Evolutionary conservation across 2,329 filamentous ascomycete species (phyloP).

Genomic region (Emmonsiellopsis sp.): DNA sequence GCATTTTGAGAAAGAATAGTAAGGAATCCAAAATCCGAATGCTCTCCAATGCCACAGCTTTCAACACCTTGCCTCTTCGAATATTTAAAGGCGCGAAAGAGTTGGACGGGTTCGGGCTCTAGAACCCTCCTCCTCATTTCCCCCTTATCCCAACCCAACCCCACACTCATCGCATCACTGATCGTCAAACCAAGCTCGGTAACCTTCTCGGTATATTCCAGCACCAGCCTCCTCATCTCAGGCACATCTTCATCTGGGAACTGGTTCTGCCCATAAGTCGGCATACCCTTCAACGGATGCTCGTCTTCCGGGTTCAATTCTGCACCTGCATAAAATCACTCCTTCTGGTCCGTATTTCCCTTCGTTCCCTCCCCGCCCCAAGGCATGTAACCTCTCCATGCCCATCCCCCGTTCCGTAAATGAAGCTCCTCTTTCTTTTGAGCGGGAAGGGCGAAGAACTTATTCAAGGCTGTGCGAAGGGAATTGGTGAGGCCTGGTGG

Average conservation of each 20-base stretch:
- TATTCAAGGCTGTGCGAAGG: too few relatives aligned
- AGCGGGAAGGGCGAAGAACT: too few relatives aligned
- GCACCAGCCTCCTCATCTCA: slow-evolving; percentile 5
- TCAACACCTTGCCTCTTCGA: slow-evolving; percentile 5
- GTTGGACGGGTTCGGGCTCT: slow-evolving; percentile 5
- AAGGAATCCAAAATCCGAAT: slow-evolving; percentile 4
- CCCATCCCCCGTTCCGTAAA: too few relatives aligned
- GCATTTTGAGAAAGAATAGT: too few relatives aligned
- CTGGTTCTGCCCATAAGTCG: slow-evolving; percentile 4
- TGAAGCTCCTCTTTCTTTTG: too few relatives aligned
- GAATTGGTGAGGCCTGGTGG: too few relatives aligned
- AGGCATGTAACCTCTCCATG: slow-evolving; percentile 1
- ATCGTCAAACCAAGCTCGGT: slow-evolving; percentile 5
- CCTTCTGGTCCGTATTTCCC: slow-evolving; percentile 6
- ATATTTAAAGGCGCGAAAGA: slow-evolving; percentile 6
- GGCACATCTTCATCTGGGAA: slow-evolving; percentile 6
- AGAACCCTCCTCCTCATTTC: slow-evolving; percentile 2
- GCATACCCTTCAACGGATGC: slow-evolving; percentile 1
- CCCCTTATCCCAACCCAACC: slow-evolving; percentile 3
- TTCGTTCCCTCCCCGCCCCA: slow-evolving; percentile 7
- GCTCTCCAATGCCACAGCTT: slow-evolving; percentile 6
- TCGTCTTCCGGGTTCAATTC: slow-evolving; percentile 1
- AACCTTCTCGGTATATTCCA: slow-evolving; percentile 5
- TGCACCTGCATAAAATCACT: slow-evolving; percentile 7
- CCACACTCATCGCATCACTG: slow-evolving; percentile 6